Base-by-base conservation (phyloP, 306 rosid genomes). In the Cucumis melo region DNA sequence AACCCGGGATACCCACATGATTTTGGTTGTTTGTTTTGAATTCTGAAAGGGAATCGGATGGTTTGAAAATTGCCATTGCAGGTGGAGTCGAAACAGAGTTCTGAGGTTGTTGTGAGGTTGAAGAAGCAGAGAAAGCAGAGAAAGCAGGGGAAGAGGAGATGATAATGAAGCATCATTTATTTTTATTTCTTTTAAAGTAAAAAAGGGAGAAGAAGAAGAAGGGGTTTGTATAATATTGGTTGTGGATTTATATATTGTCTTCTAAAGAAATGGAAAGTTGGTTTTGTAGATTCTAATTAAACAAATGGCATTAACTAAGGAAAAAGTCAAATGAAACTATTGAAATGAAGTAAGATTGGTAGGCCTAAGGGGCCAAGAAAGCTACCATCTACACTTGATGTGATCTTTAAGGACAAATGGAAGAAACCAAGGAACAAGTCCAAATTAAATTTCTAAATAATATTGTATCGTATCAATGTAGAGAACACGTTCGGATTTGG, bases 1-100 rank as follows among this genome's bases (percentile, higher is more conserved):
- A 91, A 93, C 1, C 95, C 95, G 0, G 89, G 89, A 77, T 82
- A 83, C 1, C 94, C 92, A 48, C 98, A 93, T 23, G 81, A 16
- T 20, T 58, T 9, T 8, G 81, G 75, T 21, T 84, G 90, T 1
- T 23, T 56, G 5, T 32, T 78, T 17, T 78, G 27, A 76, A 85
- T 79, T n/a, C 79, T 78, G 73, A 90, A 91, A 0, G 96, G 98
- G 85, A 93, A 93, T 46, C 82, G 83, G 44, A 91, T 85, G 16
- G 15, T 5, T 7, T 83, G 87, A 29, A 81, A 82, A 0, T 74
- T 24, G 0, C 0, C 1, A 9, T 23, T 42, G 81, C 98, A 93
- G 66, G 73, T 76, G 6, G 77, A 79, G 46, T 68, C 73, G 1
- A 44, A 48, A 66, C 98, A 93, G 38, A 76, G 59, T 39, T 88